Evolutionary conservation across 345 rosid species (phyloP).

Genomic region (Combretum micranthum): DNA sequence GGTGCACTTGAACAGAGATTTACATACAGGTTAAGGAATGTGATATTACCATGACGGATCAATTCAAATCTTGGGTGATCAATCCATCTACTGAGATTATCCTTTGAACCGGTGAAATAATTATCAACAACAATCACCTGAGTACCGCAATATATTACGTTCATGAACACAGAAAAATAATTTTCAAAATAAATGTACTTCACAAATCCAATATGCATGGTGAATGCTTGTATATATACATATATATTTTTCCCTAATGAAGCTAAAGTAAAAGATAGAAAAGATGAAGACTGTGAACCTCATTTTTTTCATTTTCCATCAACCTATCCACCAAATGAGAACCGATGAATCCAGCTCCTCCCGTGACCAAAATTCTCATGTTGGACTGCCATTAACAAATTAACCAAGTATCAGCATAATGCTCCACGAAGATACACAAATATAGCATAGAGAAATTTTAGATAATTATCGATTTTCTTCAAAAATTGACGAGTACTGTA

Average conservation of each 20-base stretch:
- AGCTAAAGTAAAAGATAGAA: background rate
- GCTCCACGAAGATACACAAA: too few species aligned
- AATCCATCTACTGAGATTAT: constrained; percentile 80
- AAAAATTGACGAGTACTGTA: too few species aligned
- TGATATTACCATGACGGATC: constrained; percentile 76
- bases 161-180: background rate
- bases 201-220: background rate
- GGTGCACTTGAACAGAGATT: background rate
- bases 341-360: constrained; percentile 97
- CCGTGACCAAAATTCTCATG: constrained; percentile 91
- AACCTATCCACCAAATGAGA: constrained; percentile 88
- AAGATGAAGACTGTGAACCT: constrained; percentile 34
- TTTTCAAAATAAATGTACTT: background rate
- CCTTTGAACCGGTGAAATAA: constrained; percentile 88
- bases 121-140: constrained; percentile 93
- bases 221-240: background rate
- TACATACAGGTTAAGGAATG: background rate
- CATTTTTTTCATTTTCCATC: constrained; percentile 93
- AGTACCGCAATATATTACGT: background rate
- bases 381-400: constrained; percentile 49
- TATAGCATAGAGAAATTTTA: background rate
- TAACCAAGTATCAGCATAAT: background rate
- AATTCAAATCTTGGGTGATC: constrained; percentile 98
- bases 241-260: background rate
- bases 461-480: background rate